phyloP scores from a whole-genome alignment of 164 flowering plant genomes.

The Warburgia ugandensis region DNA sequence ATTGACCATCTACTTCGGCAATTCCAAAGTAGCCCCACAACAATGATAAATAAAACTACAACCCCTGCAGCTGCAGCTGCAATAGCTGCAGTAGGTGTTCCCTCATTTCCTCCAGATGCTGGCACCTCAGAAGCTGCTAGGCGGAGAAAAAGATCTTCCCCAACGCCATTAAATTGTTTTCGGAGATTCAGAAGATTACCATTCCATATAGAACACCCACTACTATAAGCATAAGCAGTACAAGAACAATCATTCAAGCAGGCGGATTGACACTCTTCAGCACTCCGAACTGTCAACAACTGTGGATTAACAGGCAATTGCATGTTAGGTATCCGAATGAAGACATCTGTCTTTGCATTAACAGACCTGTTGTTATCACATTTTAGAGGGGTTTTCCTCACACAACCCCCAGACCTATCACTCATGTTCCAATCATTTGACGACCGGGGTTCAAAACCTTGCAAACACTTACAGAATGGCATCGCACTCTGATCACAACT shows the following conservation, averaged over 20 bases:
- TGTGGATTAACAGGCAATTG: constrained; percentile 7
- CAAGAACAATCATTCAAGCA: constrained; percentile 19
- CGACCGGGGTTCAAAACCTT: constrained; percentile 13
- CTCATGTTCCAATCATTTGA: constrained; percentile 11
- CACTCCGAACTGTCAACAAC: not conserved
- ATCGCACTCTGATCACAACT: constrained; percentile 5
- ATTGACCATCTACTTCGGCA: constrained; percentile 10
- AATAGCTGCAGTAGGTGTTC: constrained; percentile 7
- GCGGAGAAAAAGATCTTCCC: not conserved
- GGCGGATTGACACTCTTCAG: constrained; percentile 9
- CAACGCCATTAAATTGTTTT: not conserved
- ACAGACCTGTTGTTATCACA: constrained; percentile 10
- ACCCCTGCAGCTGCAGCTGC: constrained; percentile 17
- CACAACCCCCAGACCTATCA: constrained; percentile 21
- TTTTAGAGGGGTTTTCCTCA: constrained; percentile 13
- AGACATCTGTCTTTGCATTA: constrained; percentile 1
- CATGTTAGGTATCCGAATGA: not conserved
- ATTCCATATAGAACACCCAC: constrained; percentile 13
- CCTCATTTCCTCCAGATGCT: constrained; percentile 3
- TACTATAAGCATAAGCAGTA: constrained; percentile 14
- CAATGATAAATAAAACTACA: constrained; percentile 11
- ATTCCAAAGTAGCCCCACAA: constrained; percentile 10
- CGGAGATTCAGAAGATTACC: constrained; percentile 5
- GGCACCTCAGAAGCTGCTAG: constrained; percentile 9
- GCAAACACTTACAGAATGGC: constrained; percentile 13